These are phyloP conservation scores for Diplodia sapinea DNA, from an alignment of 2,329 filamentous ascomycete genomes.

Conservation along the genomic window DNA sequence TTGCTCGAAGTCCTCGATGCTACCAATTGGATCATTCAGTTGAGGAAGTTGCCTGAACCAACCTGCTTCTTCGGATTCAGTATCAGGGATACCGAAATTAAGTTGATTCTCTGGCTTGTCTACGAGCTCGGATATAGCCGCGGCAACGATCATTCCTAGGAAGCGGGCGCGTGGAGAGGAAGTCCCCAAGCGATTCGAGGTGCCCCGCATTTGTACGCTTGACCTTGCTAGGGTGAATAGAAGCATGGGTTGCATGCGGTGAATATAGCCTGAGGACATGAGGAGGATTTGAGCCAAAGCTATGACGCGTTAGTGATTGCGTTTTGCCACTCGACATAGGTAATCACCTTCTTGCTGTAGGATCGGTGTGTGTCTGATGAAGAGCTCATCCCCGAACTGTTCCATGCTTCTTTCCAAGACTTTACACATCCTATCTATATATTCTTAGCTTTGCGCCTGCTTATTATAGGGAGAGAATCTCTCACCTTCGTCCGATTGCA, in stretches of 20 bases:
- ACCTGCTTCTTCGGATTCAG: conserved; percentile 71
- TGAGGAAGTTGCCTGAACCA: conserved; percentile 74
- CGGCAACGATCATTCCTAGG: conserved; percentile 86
- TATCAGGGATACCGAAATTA: conserved; percentile 83
- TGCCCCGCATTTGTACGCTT: conserved; percentile 72
- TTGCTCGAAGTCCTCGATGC: conserved; percentile 13
- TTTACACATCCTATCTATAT: conserved; percentile 21
- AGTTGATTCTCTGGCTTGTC: conserved; percentile 73
- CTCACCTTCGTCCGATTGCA: conserved; percentile 35
- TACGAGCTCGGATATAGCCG: conserved; percentile 68
- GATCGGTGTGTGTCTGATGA: conserved; percentile 83
- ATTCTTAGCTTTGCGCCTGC: not conserved
- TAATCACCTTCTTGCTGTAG: conserved; percentile 80
- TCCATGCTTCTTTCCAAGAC: conserved; percentile 71
- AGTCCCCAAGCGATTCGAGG: conserved; percentile 83
- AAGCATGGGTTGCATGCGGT: conserved; percentile 68
- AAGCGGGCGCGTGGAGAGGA: conserved; percentile 78
- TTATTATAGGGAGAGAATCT: not conserved
- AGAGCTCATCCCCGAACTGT: conserved; percentile 84
- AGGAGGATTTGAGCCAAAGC: conserved; percentile 81
- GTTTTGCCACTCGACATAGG: not conserved
- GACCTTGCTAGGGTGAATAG: conserved; percentile 74
- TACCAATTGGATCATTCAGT: conserved; percentile 67
- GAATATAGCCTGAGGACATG: conserved; percentile 76
- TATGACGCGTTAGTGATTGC: conserved; percentile 44